Base-by-base conservation (phyloP, 1,284 basidiomycete species). In the Trametes versicolor region DNA sequence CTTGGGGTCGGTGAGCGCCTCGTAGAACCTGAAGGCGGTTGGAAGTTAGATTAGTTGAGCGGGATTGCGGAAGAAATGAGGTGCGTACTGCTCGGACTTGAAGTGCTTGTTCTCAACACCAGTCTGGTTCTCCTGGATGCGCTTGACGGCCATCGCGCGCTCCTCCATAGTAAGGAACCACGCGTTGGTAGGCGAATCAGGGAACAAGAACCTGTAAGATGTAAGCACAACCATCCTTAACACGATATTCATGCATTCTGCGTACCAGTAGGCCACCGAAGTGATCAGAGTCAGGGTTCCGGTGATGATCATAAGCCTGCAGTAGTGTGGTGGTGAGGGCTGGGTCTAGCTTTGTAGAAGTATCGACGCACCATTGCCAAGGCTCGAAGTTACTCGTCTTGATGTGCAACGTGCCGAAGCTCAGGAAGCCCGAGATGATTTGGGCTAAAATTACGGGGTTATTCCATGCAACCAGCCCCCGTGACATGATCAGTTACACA, bases 341-440 rank as follows among this genome's bases (percentile, higher is more conserved):
- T 27, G 9, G 9, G 10, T 2, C 21, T 49, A 15, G 17, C 13
- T 5, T 8, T 10, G 21, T 12, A 8, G n/a, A 21, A 34, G 43
- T 2, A 10, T 25, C 3, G 2, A 53, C 60, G 9, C 25, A 69
- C 72, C 89, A 91, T 79, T 90, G 87, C 89, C 90, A 91, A 0
- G 90, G 88, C 67, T 85, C 82, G 58, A 91, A 85, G 15, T 76
- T 73, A 7, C 63, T 58, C 0, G 84, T 86, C 43, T 82, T 77
- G 68, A 90, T 90, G 65, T 91, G 88, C 34, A 92, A 75, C 0
- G 84, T 76, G 15, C 89, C 90, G 72, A 89, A 93, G 67, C 88
- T 86, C 52, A 93, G 83, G 71, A 93, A 88, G 0, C 89, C 91
- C 15, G 86, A 83, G 60, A 92, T 84, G 60, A 93, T 91, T 73